Conservation (phyloP, 2,329 filamentous ascomycete species). For the Phyllosticta paracitricarpa region DNA sequence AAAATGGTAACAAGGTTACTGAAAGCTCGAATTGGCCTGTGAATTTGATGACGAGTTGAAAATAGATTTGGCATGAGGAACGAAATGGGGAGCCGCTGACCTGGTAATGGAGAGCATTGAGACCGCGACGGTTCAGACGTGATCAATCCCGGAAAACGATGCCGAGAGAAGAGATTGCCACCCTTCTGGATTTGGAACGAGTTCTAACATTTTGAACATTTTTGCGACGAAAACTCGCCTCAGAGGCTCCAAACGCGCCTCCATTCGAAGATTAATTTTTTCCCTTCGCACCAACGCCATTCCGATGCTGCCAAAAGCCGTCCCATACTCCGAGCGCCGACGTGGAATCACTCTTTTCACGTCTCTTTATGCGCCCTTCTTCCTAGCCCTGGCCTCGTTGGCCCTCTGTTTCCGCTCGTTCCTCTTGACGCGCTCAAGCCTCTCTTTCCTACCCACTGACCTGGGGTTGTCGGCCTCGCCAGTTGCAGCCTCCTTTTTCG, state of each 20-base stretch:
- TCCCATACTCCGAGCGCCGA: conserved; percentile 10
- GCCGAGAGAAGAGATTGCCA: neutral
- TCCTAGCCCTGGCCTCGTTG: conserved; percentile 59
- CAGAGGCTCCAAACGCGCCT: neutral
- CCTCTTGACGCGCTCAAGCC: conserved; percentile 35
- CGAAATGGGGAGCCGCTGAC: neutral
- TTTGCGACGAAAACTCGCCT: neutral
- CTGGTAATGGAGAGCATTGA: neutral
- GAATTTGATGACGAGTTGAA: neutral
- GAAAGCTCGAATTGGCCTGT: neutral
- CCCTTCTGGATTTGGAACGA: neutral
- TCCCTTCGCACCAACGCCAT: neutral
- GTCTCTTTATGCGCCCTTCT: conserved; percentile 19
- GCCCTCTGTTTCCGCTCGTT: conserved; percentile 34
- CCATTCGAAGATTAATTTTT: neutral
- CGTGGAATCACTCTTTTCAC: neutral
- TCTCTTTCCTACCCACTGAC: conserved; percentile 51
- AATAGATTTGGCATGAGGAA: neutral
- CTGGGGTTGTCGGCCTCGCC: conserved; percentile 49
- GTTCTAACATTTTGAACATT: neutral
- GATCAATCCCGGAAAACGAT: neutral
- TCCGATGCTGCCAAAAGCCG: neutral
- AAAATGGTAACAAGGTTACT: neutral
- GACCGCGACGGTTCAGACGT: neutral
- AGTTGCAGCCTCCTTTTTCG: conserved; percentile 54